These are phyloP conservation scores for Phytophthora lateralis DNA, from an alignment of 352 stramenopile genomes.

Conservation along the genomic window DNA sequence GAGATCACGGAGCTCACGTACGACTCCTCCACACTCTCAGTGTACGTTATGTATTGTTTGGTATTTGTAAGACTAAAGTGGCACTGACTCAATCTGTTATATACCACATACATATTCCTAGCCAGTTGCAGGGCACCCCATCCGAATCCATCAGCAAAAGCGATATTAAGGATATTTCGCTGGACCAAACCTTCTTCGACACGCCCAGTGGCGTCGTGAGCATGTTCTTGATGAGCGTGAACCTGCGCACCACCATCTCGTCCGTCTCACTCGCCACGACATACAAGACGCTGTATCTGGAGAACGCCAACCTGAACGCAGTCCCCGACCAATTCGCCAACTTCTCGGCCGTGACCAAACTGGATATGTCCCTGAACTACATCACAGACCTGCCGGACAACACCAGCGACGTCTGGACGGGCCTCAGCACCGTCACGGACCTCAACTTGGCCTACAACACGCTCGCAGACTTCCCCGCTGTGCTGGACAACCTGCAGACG, in stretches of 20 bases:
- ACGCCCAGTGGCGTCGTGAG: constrained; percentile 39
- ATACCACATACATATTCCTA: constrained; percentile 13
- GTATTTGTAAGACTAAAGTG: constrained; percentile 13
- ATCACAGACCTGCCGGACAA: constrained; percentile 46
- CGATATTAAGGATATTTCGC: constrained; percentile 48
- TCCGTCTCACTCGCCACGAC: constrained; percentile 35
- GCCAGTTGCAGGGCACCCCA: constrained; percentile 39
- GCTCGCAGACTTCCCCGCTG: constrained; percentile 45
- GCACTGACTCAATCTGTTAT: constrained; percentile 8
- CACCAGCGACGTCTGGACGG: constrained; percentile 34
- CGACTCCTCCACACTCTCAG: constrained; percentile 27
- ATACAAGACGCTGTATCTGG: constrained; percentile 41
- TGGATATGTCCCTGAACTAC: constrained; percentile 61
- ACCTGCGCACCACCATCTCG: constrained; percentile 41
- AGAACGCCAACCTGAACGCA: constrained; percentile 53
- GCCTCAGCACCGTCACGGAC: constrained; percentile 39
- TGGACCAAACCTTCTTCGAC: constrained; percentile 63
- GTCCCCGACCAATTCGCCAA: constrained; percentile 44
- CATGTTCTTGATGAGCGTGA: constrained; percentile 46
- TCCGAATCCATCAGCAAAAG: constrained; percentile 38
- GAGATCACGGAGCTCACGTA: constrained; percentile 52
- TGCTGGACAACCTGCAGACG: constrained; percentile 35
- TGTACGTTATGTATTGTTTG: constrained; percentile 43
- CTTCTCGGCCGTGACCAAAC: constrained; percentile 34
- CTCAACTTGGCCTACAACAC: constrained; percentile 50